These are phyloP conservation scores for Huntiella savannae DNA, from an alignment of 2,329 filamentous ascomycete species.

Conservation along the genomic window DNA sequence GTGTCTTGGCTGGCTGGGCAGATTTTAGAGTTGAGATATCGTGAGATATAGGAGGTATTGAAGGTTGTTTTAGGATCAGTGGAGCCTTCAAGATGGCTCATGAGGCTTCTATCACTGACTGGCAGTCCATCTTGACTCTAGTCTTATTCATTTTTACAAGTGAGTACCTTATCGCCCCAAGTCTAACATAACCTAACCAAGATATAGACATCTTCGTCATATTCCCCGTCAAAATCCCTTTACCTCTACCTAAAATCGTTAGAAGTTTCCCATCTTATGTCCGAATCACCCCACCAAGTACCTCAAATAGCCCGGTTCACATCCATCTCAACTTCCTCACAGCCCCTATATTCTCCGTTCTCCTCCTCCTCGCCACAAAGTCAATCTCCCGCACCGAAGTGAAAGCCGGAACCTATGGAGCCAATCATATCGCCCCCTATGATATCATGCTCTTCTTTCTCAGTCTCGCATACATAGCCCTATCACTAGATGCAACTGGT, in stretches of 20 bases:
- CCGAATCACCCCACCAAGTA: conserved; percentile 30
- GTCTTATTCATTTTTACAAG: conserved; percentile 51
- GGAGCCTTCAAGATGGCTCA: neutral
- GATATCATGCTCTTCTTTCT: conserved; percentile 63
- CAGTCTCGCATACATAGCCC: conserved; percentile 55
- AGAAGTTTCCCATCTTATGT: conserved; percentile 18
- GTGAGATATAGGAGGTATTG: too few species aligned
- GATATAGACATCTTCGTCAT: conserved; percentile 45
- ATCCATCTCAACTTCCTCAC: conserved; percentile 43
- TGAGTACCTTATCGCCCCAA: conserved; percentile 25
- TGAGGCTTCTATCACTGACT: conserved; percentile 30
- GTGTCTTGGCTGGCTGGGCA: too few species aligned
- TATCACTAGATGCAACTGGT: conserved; percentile 58
- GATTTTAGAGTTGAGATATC: too few species aligned
- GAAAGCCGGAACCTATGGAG: conserved; percentile 46
- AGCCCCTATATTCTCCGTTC: conserved; percentile 48
- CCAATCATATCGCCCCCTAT: conserved; percentile 45
- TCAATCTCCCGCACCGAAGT: conserved; percentile 51
- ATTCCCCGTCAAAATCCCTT: conserved; percentile 46
- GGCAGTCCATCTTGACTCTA: conserved; percentile 52
- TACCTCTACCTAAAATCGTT: conserved; percentile 36
- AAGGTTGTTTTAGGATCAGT: neutral
- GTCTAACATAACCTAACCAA: neutral
- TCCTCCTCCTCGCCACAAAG: conserved; percentile 50
- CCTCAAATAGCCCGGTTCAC: conserved; percentile 21